These are phyloP conservation scores for Aspergillus sclerotialis DNA, from an alignment of 2,329 filamentous ascomycete genomes.

Conservation along the genomic window DNA sequence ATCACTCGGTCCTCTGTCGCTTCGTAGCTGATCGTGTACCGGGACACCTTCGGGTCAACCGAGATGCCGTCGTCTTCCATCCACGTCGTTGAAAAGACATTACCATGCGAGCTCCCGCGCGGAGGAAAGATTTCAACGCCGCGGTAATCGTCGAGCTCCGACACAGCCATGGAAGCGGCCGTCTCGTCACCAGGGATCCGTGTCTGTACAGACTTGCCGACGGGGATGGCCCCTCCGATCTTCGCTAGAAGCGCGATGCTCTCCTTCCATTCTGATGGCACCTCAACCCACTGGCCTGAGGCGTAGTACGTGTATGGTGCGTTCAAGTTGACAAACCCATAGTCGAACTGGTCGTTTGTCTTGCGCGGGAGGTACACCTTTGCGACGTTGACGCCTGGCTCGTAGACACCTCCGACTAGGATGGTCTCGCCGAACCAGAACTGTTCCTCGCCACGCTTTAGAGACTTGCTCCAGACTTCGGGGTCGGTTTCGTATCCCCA, in stretches of 20 bases:
- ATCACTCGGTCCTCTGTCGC: slow-evolving; percentile 39
- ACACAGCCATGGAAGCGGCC: slow-evolving; percentile 33
- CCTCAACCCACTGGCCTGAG: slow-evolving; percentile 48
- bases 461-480: slow-evolving; percentile 55
- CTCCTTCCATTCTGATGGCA: slow-evolving; percentile 45
- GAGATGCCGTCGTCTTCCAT: slow-evolving; percentile 54
- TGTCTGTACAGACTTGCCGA: slow-evolving; percentile 47
- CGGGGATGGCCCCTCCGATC: slow-evolving; percentile 48
- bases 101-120: slow-evolving; percentile 30
- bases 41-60: slow-evolving; percentile 33
- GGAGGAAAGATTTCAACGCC: slow-evolving; percentile 54
- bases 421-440: slow-evolving; percentile 66
- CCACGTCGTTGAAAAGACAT: slow-evolving; percentile 41
- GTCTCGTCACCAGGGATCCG: slow-evolving; percentile 45
- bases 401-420: slow-evolving; percentile 61
- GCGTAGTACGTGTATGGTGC: slow-evolving; percentile 52
- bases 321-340: slow-evolving; percentile 58
- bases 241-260: slow-evolving; percentile 52
- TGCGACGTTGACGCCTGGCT: slow-evolving; percentile 48
- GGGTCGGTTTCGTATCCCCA: slow-evolving; percentile 65
- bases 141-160: slow-evolving; percentile 48
- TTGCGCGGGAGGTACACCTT: slow-evolving; percentile 56
- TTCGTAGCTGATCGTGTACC: slow-evolving; percentile 39
- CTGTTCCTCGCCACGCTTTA: slow-evolving; percentile 61
- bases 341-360: slow-evolving; percentile 35